Evolutionary conservation across 2,329 filamentous ascomycete species (phyloP).

Genomic region (Ophiosphaerella narmari): DNA sequence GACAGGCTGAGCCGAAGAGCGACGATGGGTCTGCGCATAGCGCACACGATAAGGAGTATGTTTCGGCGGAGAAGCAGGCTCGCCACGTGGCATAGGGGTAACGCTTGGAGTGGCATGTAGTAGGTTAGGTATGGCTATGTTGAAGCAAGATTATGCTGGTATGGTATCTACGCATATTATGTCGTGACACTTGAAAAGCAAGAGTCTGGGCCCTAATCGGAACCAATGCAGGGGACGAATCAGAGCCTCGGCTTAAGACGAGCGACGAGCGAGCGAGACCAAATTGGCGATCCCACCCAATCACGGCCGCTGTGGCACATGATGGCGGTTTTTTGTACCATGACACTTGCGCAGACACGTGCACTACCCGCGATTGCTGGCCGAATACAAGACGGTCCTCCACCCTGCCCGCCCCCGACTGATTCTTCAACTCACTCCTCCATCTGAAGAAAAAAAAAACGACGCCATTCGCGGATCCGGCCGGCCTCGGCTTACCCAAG

Average conservation of each 20-base stretch:
- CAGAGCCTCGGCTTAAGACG: conserved; percentile 2
- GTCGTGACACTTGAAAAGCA: neutral
- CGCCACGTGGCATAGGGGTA: conserved; percentile 21
- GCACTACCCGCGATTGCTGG: too few relatives aligned
- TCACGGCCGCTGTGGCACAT: conserved; percentile 5
- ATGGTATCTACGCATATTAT: too few relatives aligned
- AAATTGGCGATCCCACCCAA: conserved; percentile 1
- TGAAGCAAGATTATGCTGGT: too few relatives aligned
- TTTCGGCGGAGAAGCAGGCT: conserved; percentile 25
- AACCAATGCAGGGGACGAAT: conserved; percentile 15
- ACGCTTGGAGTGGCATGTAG: too few relatives aligned
- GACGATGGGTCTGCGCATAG: conserved; percentile 31
- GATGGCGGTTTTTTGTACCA: conserved; percentile 1
- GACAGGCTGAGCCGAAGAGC: conserved; percentile 24
- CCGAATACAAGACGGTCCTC: too few relatives aligned
- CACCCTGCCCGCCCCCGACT: too few relatives aligned
- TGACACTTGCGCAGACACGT: too few relatives aligned
- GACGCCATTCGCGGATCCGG: conserved; percentile 11
- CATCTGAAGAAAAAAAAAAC: too few relatives aligned
- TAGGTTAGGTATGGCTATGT: too few relatives aligned
- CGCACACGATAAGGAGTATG: conserved; percentile 27
- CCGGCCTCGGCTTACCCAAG: conserved; percentile 32
- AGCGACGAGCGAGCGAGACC: too few relatives aligned
- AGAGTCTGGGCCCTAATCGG: neutral
- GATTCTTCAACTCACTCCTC: too few relatives aligned